Conservation (phyloP, 495 filamentous ascomycete genomes). For the Xylaria nigripes region DNA sequence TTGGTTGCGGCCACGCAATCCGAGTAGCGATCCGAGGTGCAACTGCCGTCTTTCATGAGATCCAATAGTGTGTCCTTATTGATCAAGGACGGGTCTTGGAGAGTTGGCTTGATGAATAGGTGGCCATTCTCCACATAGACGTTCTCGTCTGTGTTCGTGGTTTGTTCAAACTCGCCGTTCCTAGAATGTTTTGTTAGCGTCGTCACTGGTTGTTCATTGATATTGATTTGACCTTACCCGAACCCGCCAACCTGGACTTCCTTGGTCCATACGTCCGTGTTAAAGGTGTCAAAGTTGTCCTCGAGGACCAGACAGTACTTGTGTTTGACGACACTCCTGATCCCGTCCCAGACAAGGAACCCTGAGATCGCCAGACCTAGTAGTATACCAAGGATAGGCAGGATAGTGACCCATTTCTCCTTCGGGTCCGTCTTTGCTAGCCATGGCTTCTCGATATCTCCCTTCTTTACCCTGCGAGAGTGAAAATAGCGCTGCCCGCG, state of each 20-base stretch:
- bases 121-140: conserved; percentile 59
- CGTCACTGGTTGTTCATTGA: not conserved
- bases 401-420: conserved; percentile 79
- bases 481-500: conserved; percentile 57
- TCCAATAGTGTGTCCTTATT: conserved; percentile 56
- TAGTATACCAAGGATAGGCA: conserved; percentile 59
- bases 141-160: conserved; percentile 62
- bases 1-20: conserved; percentile 56
- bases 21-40: conserved; percentile 47
- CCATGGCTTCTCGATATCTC: conserved; percentile 65
- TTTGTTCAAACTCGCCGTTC: conserved; percentile 74
- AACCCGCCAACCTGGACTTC: conserved; percentile 77
- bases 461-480: conserved; percentile 63
- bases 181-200: conserved; percentile 34
- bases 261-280: conserved; percentile 60
- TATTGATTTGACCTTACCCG: conserved; percentile 49
- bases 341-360: conserved; percentile 63
- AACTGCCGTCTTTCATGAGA: conserved; percentile 54
- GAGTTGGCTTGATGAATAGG: conserved; percentile 68
- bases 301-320: conserved; percentile 64
- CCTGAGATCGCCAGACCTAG: conserved; percentile 58
- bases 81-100: conserved; percentile 58
- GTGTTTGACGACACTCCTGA: conserved; percentile 59
- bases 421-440: conserved; percentile 56
- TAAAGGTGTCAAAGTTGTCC: conserved; percentile 57